These are phyloP conservation scores for Penicillium sumatraense DNA, from an alignment of 2,329 filamentous ascomycete genomes.

Conservation along the genomic window DNA sequence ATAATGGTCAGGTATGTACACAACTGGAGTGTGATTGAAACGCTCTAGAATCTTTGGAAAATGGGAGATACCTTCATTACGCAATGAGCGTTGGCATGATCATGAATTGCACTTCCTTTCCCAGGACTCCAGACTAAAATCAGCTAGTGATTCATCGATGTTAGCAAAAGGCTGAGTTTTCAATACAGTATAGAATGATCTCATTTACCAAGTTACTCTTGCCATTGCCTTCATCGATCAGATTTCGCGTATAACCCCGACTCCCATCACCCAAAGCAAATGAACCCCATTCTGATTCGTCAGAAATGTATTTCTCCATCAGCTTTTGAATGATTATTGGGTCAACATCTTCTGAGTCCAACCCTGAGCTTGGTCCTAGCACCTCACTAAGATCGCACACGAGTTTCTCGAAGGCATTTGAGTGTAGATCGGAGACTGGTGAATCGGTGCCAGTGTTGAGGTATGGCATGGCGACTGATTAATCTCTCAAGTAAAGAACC, in stretches of 20 bases:
- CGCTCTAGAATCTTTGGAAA: too few species aligned
- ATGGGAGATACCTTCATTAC: conserved; percentile 69
- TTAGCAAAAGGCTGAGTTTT: too few species aligned
- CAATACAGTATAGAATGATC: too few species aligned
- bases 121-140: conserved; percentile 89
- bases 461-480: conserved; percentile 41
- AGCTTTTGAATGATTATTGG: conserved; percentile 70
- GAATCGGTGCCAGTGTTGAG: conserved; percentile 27
- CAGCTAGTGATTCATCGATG: conserved; percentile 63
- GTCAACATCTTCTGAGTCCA: conserved; percentile 81
- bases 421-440: conserved; percentile 11
- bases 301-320: conserved; percentile 75
- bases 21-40: background rate
- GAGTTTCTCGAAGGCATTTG: conserved; percentile 66
- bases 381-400: conserved; percentile 73
- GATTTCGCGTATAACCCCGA: conserved; percentile 80
- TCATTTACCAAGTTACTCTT: conserved; percentile 71
- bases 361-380: conserved; percentile 78
- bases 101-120: conserved; percentile 83
- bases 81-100: conserved; percentile 87
- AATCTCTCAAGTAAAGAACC: too few species aligned
- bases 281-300: conserved; percentile 70
- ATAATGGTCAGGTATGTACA: background rate
- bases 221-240: conserved; percentile 87
- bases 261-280: conserved; percentile 75